Evolutionary conservation across 2,329 filamentous ascomycete genomes (phyloP), one percentile per base, ranked within the genome.

Genomic region (Talaromyces sp.): DNA sequence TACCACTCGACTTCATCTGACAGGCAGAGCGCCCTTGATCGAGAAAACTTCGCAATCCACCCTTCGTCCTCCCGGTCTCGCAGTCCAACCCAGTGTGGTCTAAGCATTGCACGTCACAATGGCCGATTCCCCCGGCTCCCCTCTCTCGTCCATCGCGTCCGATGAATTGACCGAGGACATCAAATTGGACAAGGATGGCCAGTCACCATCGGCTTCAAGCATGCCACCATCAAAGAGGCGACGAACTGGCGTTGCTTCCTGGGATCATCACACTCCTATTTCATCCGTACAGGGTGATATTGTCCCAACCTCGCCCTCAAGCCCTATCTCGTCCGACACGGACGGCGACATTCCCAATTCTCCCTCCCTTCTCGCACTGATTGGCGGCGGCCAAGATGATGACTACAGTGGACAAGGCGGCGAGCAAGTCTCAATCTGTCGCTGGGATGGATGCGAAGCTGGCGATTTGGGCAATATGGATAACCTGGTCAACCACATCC

Each of bases 251-350:
- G 68, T 73, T 60, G 70, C 75, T 5, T 72, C 75, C 24, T 80
- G 77, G 71, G 78, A 80, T 64, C 73, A 75, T 63, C 81, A 82
- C 24, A 84, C 82, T 2, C 82, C 82, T 11, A 73, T 80, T 35
- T 80, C 78, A 9, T 71, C 73, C 6, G 67, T 73, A 21, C 75
- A 75, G 55, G 73, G 76, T 43, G 75, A 78, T 29, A 67, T 69
- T 19, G 67, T 73, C 24, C 72, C 77, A 14, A 64, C 73, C 74
- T 82, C 62, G 75, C 86, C 73, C 74, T 83, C 66, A 77, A 85
- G 86, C 56, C 89, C 92, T 58, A 88, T 98, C 62, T 96, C 92
- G 8, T 91, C 90, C 58, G 95, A 99, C 76, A 96, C 90, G 55
- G 93, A 90, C 35, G 91, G 91, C 73, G 92, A 91, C 60, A 86